Conservation (phyloP, 202 grass and related monocot genomes). For the Schoenoplectus tabernaemontani region DNA sequence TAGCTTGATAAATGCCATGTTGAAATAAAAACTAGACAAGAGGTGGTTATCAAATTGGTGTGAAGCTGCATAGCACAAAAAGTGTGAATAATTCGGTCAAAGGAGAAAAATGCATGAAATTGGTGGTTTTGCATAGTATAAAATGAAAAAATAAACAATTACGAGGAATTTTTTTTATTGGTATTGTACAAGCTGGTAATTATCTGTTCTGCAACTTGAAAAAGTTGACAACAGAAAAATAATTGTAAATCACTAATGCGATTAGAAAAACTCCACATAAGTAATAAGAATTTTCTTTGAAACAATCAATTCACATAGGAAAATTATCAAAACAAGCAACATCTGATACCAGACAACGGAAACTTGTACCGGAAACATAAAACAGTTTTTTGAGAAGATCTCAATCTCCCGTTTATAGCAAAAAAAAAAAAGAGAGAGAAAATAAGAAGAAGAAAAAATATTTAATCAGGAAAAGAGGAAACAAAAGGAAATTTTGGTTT, state of each 20-base stretch:
- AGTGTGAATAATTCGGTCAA: slow-evolving; percentile 9
- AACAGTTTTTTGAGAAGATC: background rate
- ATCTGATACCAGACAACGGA: background rate
- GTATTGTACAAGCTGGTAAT: background rate
- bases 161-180: background rate
- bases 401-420: background rate
- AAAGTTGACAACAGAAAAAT: background rate
- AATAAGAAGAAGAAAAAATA: background rate
- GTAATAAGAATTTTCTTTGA: background rate
- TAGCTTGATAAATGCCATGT: slow-evolving; percentile 8
- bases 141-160: background rate
- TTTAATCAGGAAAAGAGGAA: background rate
- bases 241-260: background rate
- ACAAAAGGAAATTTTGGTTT: background rate
- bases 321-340: background rate
- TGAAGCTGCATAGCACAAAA: background rate
- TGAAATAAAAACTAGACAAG: background rate
- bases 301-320: background rate
- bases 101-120: slow-evolving; percentile 7
- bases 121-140: background rate
- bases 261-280: background rate
- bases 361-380: background rate
- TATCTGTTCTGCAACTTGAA: background rate
- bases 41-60: background rate
- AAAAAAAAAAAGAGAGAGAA: background rate